phyloP scores from a whole-genome alignment of 2,329 filamentous ascomycete species.

The Atkinsonella hypoxylon region DNA sequence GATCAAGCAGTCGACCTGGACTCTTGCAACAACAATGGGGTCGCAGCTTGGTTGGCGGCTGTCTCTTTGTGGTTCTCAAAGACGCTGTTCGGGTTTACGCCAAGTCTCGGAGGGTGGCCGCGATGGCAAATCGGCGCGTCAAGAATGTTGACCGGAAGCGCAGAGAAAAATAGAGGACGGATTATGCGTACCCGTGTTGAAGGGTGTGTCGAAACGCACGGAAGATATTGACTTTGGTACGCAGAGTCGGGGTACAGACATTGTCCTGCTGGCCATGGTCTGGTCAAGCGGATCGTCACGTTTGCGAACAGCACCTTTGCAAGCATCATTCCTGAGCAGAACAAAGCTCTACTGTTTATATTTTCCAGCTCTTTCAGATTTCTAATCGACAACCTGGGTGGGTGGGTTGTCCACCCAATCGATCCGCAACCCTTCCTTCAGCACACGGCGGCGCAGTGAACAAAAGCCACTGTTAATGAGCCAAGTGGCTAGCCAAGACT shows the following conservation, averaged over 20 bases:
- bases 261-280: neutral
- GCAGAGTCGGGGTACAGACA: neutral
- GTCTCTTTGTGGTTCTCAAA: slow-evolving; percentile 76
- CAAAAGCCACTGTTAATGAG: neutral
- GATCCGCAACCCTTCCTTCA: neutral
- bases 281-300: neutral
- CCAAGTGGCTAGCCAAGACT: too few relatives aligned
- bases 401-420: neutral
- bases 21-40: slow-evolving; percentile 81
- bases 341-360: neutral
- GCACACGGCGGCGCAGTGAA: neutral
- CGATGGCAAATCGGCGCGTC: slow-evolving; percentile 41
- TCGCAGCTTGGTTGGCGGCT: slow-evolving; percentile 77
- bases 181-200: too few relatives aligned
- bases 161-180: slow-evolving; percentile 5
- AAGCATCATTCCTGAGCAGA: neutral
- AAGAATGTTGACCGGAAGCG: slow-evolving; percentile 34
- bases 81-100: slow-evolving; percentile 49
- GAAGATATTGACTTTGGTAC: too few relatives aligned
- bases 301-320: neutral
- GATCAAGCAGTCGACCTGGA: slow-evolving; percentile 35
- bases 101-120: slow-evolving; percentile 49
- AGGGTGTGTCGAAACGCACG: too few relatives aligned
- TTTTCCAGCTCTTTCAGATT: neutral
- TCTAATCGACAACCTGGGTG: neutral